Base-by-base conservation (phyloP, 495 filamentous ascomycete genomes). In the Bacidia rubella region DNA sequence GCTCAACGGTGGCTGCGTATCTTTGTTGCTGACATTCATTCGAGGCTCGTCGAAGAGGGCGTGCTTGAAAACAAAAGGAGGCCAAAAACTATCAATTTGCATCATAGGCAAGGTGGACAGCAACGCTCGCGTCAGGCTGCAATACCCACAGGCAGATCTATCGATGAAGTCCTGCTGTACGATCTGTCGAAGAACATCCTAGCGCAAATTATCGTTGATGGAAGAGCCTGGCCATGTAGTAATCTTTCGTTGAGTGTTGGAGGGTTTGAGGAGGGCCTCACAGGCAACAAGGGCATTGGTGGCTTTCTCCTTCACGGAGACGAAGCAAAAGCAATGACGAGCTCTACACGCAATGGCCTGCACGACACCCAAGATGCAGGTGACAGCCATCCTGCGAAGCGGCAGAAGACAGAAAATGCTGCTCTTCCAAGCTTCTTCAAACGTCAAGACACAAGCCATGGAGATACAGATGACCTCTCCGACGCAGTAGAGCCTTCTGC, bases 21-120 rank as follows among this genome's bases (percentile, higher is more conserved):
- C 51, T 96, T 98, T 65, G 82, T 80, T 12, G 87, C 89, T 0
- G 92, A 98, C 62, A 94, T 98, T 48, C 90, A 85, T 68, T 81
- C 82, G 20, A 80, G 92, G 44, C 73, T 96, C 25, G 83, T 94
- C 4, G 90, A 97, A 57, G 92, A 96, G 66, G 90, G 90, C 32
- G 81, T 94, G 15, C 69, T 93, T 57, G 90, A 95, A 63, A 83
- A 93, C 63, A 88, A 81, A 67, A 78, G 92, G 24, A 75, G 89
- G 51, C 92, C 92, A 3, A 87, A 79, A 63, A 86, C 83, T 0
- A 82, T 95, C 54, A 86, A 84, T 55, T 67, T 98, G 47, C 84
- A 92, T 61, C 81, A 92, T 63, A 75, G 86, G 25, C 76, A 84
- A 62, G 77, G 75, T 25, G 72, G 69, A 2, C 85, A 86, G 63